Base-by-base conservation (phyloP, 2,329 filamentous ascomycete species). In the Cordyceps pruinosa region DNA sequence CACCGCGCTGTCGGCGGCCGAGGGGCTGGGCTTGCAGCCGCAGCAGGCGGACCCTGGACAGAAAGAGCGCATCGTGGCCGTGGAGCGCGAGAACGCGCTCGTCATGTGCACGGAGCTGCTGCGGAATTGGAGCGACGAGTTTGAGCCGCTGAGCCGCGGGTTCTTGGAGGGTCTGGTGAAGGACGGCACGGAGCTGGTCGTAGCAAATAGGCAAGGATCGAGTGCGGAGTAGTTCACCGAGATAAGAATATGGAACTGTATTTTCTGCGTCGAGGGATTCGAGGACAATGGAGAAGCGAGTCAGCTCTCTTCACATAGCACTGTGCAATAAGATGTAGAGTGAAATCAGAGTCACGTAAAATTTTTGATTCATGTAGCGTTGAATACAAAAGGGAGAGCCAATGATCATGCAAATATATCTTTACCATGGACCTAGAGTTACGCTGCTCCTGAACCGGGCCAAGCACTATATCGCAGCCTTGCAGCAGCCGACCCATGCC, bases 81-180 rank as follows among this genome's bases (percentile, higher is more conserved):
- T 81, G 6, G 83, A 86, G 62, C 74, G 82, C 9, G 83, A 86
- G 66, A 87, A 87, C 60, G 81, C 76, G 0, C 68, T 87, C 23
- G 80, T 86, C 1, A 66, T 87, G 57, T 74, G 84, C 4, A 76
- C 76, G 2, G 79, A 85, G 66, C 63, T 87, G 54, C 63, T 84
- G 41, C 75, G 74, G 63, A 73, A 72, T 45, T 71, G 73, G 19
- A 70, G 35, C 0, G 66, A 69, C 1, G 70, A 73, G 7, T 64
- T 83, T 61, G 67, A 75, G 1, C 61, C 72, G 2, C 65, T 70
- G 59, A 71, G 73, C 28, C 67, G 68, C 46, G 66, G 62, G 15
- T 65, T 73, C n/a, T 74, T 85, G 58, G 73, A 77, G 57, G 72
- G 73, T 51, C 66, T 84, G 39, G 64, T 85, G 44, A 74, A 70